These are phyloP conservation scores for Naganishia albida DNA, from an alignment of 1,284 basidiomycete genomes.

Conservation along the genomic window DNA sequence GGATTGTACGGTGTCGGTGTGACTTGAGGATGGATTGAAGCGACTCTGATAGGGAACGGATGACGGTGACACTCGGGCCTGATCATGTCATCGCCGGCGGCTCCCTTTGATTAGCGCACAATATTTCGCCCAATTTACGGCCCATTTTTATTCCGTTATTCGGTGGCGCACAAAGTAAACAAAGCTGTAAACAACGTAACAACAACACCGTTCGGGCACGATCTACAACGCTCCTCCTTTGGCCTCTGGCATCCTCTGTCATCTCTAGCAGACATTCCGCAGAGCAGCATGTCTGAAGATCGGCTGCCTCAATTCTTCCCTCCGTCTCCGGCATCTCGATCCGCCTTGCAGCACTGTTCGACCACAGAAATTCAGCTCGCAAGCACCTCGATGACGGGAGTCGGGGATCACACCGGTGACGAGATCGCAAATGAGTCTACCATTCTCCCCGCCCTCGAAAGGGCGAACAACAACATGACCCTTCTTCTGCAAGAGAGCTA, in stretches of 20 bases:
- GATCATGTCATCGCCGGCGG: no score
- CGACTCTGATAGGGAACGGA: neutral
- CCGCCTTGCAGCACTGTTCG: slow-evolving; percentile 24
- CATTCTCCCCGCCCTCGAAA: slow-evolving; percentile 2
- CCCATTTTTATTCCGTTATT: neutral
- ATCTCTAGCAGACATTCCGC: no score
- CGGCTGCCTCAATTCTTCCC: slow-evolving; percentile 10
- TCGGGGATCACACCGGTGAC: neutral
- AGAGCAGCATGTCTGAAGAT: neutral
- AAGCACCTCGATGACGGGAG: slow-evolving; percentile 20
- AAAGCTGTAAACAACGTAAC: no score
- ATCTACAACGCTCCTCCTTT: slow-evolving; percentile 1
- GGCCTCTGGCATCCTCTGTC: neutral
- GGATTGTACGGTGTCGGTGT: neutral
- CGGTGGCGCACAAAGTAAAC: slow-evolving; percentile 24
- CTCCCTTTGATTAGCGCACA: no score
- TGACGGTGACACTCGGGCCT: no score
- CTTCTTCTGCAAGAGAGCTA: slow-evolving; percentile 4
- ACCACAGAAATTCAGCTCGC: slow-evolving; percentile 24
- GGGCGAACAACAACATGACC: neutral
- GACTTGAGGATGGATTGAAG: neutral
- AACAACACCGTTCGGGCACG: slow-evolving; percentile 9
- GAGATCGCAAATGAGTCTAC: neutral
- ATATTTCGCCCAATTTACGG: no score
- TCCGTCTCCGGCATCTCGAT: slow-evolving; percentile 3